Percentiles rank a stretch among this genome's conserved stretches.
These are phyloP conservation scores for Multifurca ochricompacta DNA, from an alignment of 768 basidiomycete genomes.

Conservation along the genomic window DNA sequence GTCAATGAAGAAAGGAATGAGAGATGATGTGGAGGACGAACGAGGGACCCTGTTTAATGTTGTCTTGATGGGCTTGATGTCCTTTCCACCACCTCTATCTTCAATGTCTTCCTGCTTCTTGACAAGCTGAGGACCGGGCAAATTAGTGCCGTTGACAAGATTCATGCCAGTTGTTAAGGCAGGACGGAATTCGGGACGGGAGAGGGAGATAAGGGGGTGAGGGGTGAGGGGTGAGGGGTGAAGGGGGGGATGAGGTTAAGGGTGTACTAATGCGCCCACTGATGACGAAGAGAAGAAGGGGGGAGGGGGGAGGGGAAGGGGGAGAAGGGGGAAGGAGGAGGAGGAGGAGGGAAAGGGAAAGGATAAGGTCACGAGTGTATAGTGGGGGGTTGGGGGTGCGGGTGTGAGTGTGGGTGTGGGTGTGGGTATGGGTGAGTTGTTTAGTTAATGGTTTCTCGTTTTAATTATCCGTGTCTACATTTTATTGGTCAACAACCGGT, in stretches of 20 bases:
- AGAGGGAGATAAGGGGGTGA: not conserved
- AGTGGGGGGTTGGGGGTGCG: too few species aligned
- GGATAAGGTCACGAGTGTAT: too few species aligned
- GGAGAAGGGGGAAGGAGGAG: too few species aligned
- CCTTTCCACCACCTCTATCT: conserved; percentile 39
- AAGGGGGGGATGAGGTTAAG: conserved; percentile 8
- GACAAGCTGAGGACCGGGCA: conserved; percentile 25
- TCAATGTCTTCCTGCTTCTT: conserved; percentile 58
- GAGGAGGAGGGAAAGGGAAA: too few species aligned
- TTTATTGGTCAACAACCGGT: conserved; percentile 1
- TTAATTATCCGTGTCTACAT: not conserved
- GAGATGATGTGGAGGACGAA: conserved; percentile 35
- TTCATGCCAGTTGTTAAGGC: conserved; percentile 11
- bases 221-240: conserved; percentile 12
- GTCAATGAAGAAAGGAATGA: conserved; percentile 16
- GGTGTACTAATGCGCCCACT: too few species aligned
- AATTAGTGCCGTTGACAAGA: conserved; percentile 18
- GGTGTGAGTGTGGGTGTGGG: too few species aligned
- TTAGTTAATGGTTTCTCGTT: too few species aligned
- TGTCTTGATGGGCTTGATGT: conserved; percentile 64
- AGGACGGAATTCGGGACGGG: conserved; percentile 10
- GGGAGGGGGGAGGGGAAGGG: too few species aligned
- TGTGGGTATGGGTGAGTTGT: too few species aligned
- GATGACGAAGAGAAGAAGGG: too few species aligned
- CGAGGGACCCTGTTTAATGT: conserved; percentile 83